These are phyloP conservation scores for Smittium culicis DNA, from an alignment of 371 early-diverging fungal species.

Conservation along the genomic window DNA sequence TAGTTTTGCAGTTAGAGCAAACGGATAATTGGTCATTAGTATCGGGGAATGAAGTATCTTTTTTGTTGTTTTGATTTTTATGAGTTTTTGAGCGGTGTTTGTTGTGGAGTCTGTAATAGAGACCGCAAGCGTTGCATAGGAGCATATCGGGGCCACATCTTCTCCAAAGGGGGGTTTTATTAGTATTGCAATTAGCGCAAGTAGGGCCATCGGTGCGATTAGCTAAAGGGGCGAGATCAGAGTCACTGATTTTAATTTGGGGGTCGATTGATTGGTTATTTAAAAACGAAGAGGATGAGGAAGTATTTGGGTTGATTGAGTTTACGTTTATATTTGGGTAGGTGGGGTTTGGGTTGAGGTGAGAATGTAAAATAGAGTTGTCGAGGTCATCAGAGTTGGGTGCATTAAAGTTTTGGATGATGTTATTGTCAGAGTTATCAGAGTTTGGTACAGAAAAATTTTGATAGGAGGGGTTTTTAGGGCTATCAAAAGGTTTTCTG, in stretches of 20 bases:
- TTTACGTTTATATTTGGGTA: too few relatives aligned
- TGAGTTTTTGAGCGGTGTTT: constrained; percentile 42
- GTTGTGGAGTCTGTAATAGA: constrained; percentile 74
- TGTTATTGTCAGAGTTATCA: neutral
- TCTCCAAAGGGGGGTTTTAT: constrained; percentile 91
- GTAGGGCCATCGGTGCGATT: constrained; percentile 9
- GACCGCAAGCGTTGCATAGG: constrained; percentile 93
- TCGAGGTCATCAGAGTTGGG: neutral
- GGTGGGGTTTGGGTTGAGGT: neutral
- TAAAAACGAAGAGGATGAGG: neutral
- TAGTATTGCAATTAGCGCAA: constrained; percentile 64
- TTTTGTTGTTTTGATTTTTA: constrained; percentile 17
- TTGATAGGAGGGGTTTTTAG: neutral
- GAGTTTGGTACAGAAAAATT: too few relatives aligned
- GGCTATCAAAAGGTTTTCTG: neutral
- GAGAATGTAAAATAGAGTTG: neutral
- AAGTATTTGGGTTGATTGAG: too few relatives aligned
- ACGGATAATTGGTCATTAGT: constrained; percentile 76
- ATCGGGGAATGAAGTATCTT: constrained; percentile 43
- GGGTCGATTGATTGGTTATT: neutral
- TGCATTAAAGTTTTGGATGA: neutral
- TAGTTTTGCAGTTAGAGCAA: constrained; percentile 69
- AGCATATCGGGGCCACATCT: constrained; percentile 64
- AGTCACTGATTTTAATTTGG: neutral
- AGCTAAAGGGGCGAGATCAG: constrained; percentile 4